These are phyloP conservation scores for Thelonectria olida DNA, from an alignment of 2,329 filamentous ascomycete species.

Conservation along the genomic window DNA sequence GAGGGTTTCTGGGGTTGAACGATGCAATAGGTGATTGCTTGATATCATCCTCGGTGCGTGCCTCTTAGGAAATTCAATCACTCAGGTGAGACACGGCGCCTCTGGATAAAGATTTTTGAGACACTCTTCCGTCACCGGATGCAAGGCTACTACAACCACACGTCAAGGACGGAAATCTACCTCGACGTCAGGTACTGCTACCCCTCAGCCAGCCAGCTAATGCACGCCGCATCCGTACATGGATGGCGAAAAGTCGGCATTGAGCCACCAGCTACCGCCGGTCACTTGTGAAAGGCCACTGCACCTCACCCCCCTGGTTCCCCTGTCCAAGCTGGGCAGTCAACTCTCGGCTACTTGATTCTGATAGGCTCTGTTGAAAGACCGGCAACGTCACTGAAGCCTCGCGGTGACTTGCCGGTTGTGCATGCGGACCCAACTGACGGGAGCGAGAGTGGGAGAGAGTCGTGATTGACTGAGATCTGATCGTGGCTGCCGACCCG, in stretches of 20 bases:
- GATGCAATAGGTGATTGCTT: not conserved
- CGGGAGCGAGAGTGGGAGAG: not conserved
- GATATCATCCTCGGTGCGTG: not conserved
- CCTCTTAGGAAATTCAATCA: not conserved
- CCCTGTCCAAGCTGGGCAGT: constrained; percentile 25
- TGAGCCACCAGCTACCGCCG: constrained; percentile 2
- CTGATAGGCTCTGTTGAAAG: constrained; percentile 37
- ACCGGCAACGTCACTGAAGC: constrained; percentile 19
- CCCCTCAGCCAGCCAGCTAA: not conserved
- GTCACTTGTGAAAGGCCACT: too few relatives aligned
- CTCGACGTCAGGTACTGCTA: not conserved
- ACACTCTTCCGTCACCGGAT: constrained; percentile 5
- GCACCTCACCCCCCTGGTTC: constrained; percentile 8
- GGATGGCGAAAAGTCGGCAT: constrained; percentile 29
- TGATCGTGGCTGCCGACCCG: not conserved
- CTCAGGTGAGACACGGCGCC: not conserved
- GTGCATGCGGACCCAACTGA: constrained; percentile 8
- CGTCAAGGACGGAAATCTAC: not conserved
- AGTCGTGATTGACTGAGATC: not conserved
- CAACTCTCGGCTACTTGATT: constrained; percentile 15
- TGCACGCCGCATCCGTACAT: constrained; percentile 15
- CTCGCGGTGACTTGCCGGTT: constrained; percentile 35
- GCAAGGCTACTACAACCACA: constrained; percentile 6
- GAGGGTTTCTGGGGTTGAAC: not conserved
- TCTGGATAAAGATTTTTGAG: not conserved